Evolutionary conservation across 139 green algal genomes (phyloP).

Genomic region (Marvania coccoides): DNA sequence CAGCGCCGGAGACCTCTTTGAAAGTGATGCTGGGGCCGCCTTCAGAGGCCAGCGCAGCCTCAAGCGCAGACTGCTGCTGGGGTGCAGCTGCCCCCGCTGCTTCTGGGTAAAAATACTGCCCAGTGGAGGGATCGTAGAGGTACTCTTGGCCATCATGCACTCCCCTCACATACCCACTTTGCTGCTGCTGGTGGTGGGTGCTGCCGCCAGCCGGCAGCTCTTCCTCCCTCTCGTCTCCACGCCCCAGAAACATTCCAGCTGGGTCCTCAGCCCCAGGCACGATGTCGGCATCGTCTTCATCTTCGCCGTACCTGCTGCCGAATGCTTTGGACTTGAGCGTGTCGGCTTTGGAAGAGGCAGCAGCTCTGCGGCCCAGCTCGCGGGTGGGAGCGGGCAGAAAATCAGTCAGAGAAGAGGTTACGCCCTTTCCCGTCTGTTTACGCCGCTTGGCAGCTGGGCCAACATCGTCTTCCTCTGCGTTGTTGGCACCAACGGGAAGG

Average conservation of each 20-base stretch:
- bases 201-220: conserved; percentile 13
- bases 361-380: conserved; percentile 24
- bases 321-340: no score
- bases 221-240: conserved; percentile 3
- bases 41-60: neutral
- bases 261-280: conserved; percentile 4
- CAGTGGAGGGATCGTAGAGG: no score
- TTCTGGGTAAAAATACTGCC: no score
- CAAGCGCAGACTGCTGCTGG: neutral
- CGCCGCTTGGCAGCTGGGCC: no score
- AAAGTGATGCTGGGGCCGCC: conserved; percentile 6
- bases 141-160: no score
- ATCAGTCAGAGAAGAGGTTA: no score
- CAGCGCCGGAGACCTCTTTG: conserved; percentile 45
- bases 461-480: no score
- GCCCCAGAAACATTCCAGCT: neutral
- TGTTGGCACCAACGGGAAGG: no score
- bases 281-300: conserved; percentile 5
- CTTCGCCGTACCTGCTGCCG: conserved; percentile 6
- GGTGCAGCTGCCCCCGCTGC: conserved; percentile 7
- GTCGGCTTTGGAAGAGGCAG: conserved; percentile 48
- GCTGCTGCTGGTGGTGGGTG: neutral
- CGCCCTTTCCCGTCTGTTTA: no score
- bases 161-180: no score
- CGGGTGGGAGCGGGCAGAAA: no score